Conservation (phyloP, 2,329 filamentous ascomycete species). For the Xylaria sp. region DNA sequence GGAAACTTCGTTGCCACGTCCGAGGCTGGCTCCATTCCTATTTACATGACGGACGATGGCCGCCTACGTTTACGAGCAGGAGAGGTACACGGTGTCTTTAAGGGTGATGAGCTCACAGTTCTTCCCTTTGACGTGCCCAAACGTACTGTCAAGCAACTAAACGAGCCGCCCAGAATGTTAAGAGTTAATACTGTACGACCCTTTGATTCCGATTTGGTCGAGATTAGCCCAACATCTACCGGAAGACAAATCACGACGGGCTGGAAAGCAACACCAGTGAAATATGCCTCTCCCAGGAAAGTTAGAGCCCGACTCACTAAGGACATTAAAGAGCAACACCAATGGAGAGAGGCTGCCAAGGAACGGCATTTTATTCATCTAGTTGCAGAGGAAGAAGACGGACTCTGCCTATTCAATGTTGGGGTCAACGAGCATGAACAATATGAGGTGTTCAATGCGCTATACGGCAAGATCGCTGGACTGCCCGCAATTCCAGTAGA, state of each 20-base stretch:
- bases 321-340: not conserved
- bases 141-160: too few relatives aligned
- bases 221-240: not conserved
- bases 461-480: not conserved
- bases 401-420: not conserved
- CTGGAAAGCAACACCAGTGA: constrained; percentile 2
- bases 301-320: not conserved
- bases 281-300: not conserved
- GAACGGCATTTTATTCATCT: not conserved
- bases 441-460: not conserved
- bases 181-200: not conserved
- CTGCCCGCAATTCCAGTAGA: not conserved
- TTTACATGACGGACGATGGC: not conserved
- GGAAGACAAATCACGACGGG: not conserved
- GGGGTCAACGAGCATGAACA: not conserved
- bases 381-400: not conserved
- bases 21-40: not conserved
- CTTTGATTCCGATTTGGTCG: not conserved
- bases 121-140: too few relatives aligned
- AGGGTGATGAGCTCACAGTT: constrained; percentile 1
- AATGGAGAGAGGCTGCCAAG: not conserved
- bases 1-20: not conserved
- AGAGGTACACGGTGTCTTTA: constrained; percentile 3
- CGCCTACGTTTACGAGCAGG: not conserved
- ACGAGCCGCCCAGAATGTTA: too few relatives aligned